Percentiles rank a stretch among this genome's conserved stretches.
These are phyloP conservation scores for Gremmenia infestans DNA, from an alignment of 2,329 filamentous ascomycete species.

Conservation along the genomic window DNA sequence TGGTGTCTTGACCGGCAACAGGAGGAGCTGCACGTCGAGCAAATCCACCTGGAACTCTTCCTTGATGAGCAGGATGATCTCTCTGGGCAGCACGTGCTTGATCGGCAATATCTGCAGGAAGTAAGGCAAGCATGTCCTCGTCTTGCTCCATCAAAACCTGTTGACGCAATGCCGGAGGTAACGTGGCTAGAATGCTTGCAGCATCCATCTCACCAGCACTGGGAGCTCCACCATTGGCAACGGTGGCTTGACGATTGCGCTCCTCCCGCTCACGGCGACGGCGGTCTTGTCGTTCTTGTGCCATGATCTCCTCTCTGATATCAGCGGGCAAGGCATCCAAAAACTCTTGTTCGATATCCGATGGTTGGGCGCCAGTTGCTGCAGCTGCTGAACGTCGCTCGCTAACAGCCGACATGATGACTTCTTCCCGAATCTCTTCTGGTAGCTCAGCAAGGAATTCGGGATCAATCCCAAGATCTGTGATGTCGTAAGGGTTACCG, in stretches of 20 bases:
- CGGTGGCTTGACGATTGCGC: constrained; percentile 61
- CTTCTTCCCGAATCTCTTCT: constrained; percentile 92
- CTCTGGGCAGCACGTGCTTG: constrained; percentile 71
- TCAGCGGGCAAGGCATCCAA: constrained; percentile 87
- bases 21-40: constrained; percentile 46
- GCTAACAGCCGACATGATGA: constrained; percentile 85
- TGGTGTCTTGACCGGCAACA: constrained; percentile 30
- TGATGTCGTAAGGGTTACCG: constrained; percentile 87
- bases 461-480: constrained; percentile 86
- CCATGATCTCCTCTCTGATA: constrained; percentile 82
- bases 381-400: constrained; percentile 74
- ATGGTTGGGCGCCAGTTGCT: constrained; percentile 66
- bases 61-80: constrained; percentile 30
- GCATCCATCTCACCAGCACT: constrained; percentile 73
- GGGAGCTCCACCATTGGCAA: constrained; percentile 43
- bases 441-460: constrained; percentile 97
- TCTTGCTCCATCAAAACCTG: constrained; percentile 89
- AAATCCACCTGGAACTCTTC: constrained; percentile 24
- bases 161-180: constrained; percentile 78
- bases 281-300: constrained; percentile 84
- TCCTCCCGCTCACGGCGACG: constrained; percentile 84
- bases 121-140: constrained; percentile 74
- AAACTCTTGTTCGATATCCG: constrained; percentile 88
- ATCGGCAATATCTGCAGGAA: constrained; percentile 80
- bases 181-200: constrained; percentile 85